Percentiles rank a stretch among this genome's conserved stretches.
These are phyloP conservation scores for Schizochytrium sp. DNA, from an alignment of 108 stramenopile species.

Conservation along the genomic window DNA sequence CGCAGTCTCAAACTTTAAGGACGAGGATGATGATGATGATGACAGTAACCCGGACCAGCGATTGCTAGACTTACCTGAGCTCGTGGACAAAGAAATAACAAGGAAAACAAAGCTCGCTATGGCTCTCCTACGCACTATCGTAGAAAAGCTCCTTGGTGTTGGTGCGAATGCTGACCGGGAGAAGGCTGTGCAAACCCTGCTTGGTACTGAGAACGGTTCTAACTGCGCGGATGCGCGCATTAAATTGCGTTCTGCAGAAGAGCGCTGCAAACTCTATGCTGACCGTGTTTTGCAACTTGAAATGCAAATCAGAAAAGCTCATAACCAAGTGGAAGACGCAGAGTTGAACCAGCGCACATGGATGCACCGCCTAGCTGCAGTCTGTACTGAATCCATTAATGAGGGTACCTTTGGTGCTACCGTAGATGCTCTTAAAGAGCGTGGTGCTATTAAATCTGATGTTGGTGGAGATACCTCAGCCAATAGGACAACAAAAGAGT, in stretches of 20 bases:
- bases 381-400: conserved; percentile 10
- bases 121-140: neutral
- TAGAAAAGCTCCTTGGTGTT: conserved; percentile 5
- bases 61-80: neutral
- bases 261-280: conserved; percentile 26
- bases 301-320: neutral
- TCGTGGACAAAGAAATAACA: conserved; percentile 32
- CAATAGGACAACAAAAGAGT: neutral
- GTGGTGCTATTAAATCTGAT: neutral
- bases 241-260: neutral
- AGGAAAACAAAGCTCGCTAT: neutral
- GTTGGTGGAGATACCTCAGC: neutral
- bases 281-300: neutral
- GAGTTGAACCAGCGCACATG: neutral
- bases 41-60: conserved; percentile 33
- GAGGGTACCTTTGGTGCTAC: neutral
- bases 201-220: neutral
- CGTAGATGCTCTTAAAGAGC: neutral
- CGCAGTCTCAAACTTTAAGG: neutral
- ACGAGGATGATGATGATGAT: conserved; percentile 52
- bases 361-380: conserved; percentile 46
- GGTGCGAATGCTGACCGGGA: conserved; percentile 15
- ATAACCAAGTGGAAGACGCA: neutral
- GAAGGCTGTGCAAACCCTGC: neutral
- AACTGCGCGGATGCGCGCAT: neutral